Base-by-base conservation (phyloP, 1,284 basidiomycete species). In the Apiotrichum sp. region DNA sequence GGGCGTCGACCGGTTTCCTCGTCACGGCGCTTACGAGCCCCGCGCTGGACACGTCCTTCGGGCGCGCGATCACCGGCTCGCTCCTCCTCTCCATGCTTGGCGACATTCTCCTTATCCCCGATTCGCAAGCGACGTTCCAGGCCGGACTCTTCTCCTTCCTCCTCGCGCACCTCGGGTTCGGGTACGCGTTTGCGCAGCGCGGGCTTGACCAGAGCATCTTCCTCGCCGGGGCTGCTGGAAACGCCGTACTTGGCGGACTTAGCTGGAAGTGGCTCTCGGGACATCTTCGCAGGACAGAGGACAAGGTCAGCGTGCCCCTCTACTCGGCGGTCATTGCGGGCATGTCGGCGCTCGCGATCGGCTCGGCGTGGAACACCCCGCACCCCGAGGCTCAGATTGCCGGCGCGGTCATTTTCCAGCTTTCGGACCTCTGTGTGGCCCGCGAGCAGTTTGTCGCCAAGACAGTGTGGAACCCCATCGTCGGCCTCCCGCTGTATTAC, bases 401-500 rank as follows among this genome's bases (percentile, higher is more conserved):
- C 3, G 59, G 56, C 14, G 59, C 59, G 6, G 16, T 58, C 29
- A 32, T 61, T 33, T 61, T 61, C 49, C 41, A 58, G 52, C 41
- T 61, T 36, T 51, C 47, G 5, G 59, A 61, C 54, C 48, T 61
- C 32, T 56, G 42, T 38, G 59, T 61, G 4, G 59, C 59, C 4
- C 53, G 56, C 29, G 36, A 61, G 42, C 56, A 58, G 54, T 61
- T 61, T 40, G 56, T 61, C n/a, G n/a, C 22, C 6, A 16, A 45
- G 29, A 40, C 33, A 8, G 47, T 46, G 14, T 9, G 11, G 10
- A 61, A 61, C 39, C 22, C 45, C 16, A 32, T 41, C 8, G 32
- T 61, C 14, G 59, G 59, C 22, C 56, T 61, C 13, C 59, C 59
- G 45, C 49, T 61, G 41, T 61, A 61, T 46, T 61, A 56, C 31